Base-by-base conservation (phyloP, 768 basidiomycete genomes). In the Tephrocybe rancida region DNA sequence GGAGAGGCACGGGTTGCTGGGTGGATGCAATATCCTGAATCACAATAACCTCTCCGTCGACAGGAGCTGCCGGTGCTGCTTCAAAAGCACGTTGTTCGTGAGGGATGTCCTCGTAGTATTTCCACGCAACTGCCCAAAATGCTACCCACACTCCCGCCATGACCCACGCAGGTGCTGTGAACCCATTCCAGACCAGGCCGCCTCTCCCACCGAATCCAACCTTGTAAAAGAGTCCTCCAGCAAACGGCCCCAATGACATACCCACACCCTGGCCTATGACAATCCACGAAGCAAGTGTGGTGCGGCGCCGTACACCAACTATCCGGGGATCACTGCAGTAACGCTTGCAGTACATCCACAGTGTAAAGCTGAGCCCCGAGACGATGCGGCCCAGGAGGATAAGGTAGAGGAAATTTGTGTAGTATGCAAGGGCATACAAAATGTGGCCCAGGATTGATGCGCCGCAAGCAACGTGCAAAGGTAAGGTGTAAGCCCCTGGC, bases 321-420 rank as follows among this genome's bases (percentile, higher is more conserved):
- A 88, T 77, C n/a, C 81, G 80, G 3, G 83, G 79, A 64, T 88
- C 87, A n/a, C 74, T 79, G 64, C 86, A 88, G 63, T 85, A 88
- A 13, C 83, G 77, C 60, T 87, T 88, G 59, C 68, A 71, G 67
- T 87, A 88, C 84, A 90, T 82, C 73, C 81, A 86, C 24, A 78
- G 73, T 3, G 83, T 78, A 62, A 85, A 87, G 5, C 78, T 78
- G 34, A 87, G 60, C 1, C 87, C 86, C 30, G 72, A 75, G 26
- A 87, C 79, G 47, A 85, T 81, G n/a, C 87, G 84, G 5, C 85
- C 86, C 29, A 88, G 74, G 56, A 90, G 81, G 58, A 88, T 86
- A 57, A 88, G 73, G 64, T 88, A 88, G 10, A 88, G 78, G 64
- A 74, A 84, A 62, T 81, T 72, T 26, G 79, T 73, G 16, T 63